A percentile compares a stretch with the other conserved stretches of the same genome.
Conservation (phyloP, 768 basidiomycete genomes). For the Chalciporus chontae region DNA sequence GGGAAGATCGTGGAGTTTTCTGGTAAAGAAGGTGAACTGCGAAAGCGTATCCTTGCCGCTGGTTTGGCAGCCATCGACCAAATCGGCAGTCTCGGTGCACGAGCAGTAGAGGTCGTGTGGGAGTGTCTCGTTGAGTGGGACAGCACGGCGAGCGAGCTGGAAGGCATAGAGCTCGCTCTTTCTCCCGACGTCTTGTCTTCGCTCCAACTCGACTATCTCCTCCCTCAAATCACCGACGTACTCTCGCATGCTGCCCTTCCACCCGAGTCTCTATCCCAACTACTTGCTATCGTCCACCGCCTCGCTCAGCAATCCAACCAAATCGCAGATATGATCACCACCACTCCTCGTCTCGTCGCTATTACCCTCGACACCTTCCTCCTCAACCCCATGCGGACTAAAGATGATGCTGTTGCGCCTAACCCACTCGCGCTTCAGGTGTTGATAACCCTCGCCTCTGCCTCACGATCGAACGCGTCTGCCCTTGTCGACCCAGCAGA, state of each 20-base stretch:
- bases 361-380: slow-evolving; percentile 56
- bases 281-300: slow-evolving; percentile 57
- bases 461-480: slow-evolving; percentile 68
- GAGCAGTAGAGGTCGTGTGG: slow-evolving; percentile 73
- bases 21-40: slow-evolving; percentile 40
- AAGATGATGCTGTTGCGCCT: slow-evolving; percentile 29
- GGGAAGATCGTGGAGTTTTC: slow-evolving; percentile 11
- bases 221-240: slow-evolving; percentile 48
- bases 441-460: slow-evolving; percentile 51
- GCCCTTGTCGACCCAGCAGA: slow-evolving; percentile 55
- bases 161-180: slow-evolving; percentile 43
- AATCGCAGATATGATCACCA: slow-evolving; percentile 48
- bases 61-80: slow-evolving; percentile 65
- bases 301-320: slow-evolving; percentile 57
- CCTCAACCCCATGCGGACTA: slow-evolving; percentile 46
- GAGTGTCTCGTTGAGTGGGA: slow-evolving; percentile 71
- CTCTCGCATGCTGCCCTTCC: slow-evolving; percentile 42
- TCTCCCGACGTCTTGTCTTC: slow-evolving; percentile 17
- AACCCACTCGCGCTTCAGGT: slow-evolving; percentile 53
- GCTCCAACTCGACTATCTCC: slow-evolving; percentile 38
- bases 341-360: slow-evolving; percentile 49
- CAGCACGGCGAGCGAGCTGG: slow-evolving; percentile 19
- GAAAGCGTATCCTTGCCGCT: slow-evolving; percentile 62
- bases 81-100: slow-evolving; percentile 61
- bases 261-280: slow-evolving; percentile 47